Conservation (phyloP, 805 yeast species). For the Deakozyma indianensis region DNA sequence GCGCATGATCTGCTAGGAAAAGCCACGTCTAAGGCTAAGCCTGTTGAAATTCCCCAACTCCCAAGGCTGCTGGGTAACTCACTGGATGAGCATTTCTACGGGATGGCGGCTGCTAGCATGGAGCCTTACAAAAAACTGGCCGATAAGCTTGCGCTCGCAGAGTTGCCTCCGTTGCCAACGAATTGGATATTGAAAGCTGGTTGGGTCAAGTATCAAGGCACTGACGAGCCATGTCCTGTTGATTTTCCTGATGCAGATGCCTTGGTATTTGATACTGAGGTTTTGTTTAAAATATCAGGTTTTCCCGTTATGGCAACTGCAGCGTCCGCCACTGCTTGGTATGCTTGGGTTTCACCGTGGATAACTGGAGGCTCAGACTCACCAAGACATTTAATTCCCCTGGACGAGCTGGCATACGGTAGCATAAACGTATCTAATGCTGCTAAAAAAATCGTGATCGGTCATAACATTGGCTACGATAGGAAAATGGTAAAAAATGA, state of each 20-base stretch:
- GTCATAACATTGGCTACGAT: conserved; percentile 86
- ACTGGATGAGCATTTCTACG: conserved; percentile 75
- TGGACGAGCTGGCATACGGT: conserved; percentile 30
- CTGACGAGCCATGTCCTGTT: conserved; percentile 43
- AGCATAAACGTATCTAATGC: background rate
- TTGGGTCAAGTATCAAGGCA: conserved; percentile 57
- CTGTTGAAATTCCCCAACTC: conserved; percentile 38
- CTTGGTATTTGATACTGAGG: conserved; percentile 82
- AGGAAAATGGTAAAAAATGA: conserved; percentile 79
- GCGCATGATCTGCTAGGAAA: conserved; percentile 63
- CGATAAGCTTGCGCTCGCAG: conserved; percentile 7
- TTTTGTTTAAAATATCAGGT: conserved; percentile 55
- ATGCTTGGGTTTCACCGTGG: conserved; percentile 87
- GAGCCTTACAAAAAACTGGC: background rate
- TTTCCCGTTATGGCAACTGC: conserved; percentile 78
- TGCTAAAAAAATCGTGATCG: conserved; percentile 50
- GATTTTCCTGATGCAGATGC: conserved; percentile 56
- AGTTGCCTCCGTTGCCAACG: conserved; percentile 3
- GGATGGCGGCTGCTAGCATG: conserved; percentile 29
- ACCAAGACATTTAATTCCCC: conserved; percentile 54
- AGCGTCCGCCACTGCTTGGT: conserved; percentile 68
- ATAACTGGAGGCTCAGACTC: conserved; percentile 39
- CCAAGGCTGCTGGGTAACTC: conserved; percentile 63
- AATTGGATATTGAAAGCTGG: conserved; percentile 54
- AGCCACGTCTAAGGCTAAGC: conserved; percentile 44